Evolutionary conservation across 202 grass and related monocot species (phyloP).

Genomic region (Elaeis oleifera): DNA sequence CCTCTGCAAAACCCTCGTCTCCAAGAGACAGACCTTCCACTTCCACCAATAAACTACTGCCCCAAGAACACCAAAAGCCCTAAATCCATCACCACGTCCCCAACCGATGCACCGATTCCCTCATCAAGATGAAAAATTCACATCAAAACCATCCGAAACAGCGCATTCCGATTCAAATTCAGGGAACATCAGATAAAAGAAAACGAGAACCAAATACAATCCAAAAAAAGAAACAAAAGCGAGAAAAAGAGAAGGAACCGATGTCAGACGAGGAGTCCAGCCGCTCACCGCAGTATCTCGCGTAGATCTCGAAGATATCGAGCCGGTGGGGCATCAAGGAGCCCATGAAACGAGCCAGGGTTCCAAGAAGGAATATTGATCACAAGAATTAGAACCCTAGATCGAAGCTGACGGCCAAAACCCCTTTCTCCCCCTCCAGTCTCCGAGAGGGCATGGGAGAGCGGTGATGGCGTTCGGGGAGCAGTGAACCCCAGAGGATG

Average conservation of each 20-base stretch:
- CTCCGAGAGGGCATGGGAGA: background rate
- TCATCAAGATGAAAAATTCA: too few relatives aligned
- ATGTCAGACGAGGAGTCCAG: background rate
- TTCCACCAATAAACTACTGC: too few relatives aligned
- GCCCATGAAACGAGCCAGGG: constrained; percentile 17
- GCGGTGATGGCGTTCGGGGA: too few relatives aligned
- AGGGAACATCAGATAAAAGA: background rate
- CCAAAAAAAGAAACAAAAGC: constrained; percentile 2
- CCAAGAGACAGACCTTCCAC: too few relatives aligned
- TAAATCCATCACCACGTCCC: too few relatives aligned
- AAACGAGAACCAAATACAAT: background rate
- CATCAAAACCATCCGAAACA: too few relatives aligned
- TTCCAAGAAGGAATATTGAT: constrained; percentile 8
- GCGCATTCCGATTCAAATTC: too few relatives aligned
- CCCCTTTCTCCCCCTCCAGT: constrained; percentile 19
- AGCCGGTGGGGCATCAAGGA: constrained; percentile 20
- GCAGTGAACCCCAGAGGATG: too few relatives aligned
- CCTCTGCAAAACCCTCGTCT: too few relatives aligned
- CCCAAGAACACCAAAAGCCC: too few relatives aligned
- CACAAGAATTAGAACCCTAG: constrained; percentile 13
- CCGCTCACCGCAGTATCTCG: constrained; percentile 52
- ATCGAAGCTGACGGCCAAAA: constrained; percentile 24
- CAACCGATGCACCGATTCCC: too few relatives aligned
- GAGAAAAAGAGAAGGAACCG: background rate
- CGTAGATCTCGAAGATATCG: constrained; percentile 39